Evolutionary conservation across 2,329 filamentous ascomycete genomes (phyloP), one percentile per base, ranked within the genome.

Genomic region (Apiospora koreana): DNA sequence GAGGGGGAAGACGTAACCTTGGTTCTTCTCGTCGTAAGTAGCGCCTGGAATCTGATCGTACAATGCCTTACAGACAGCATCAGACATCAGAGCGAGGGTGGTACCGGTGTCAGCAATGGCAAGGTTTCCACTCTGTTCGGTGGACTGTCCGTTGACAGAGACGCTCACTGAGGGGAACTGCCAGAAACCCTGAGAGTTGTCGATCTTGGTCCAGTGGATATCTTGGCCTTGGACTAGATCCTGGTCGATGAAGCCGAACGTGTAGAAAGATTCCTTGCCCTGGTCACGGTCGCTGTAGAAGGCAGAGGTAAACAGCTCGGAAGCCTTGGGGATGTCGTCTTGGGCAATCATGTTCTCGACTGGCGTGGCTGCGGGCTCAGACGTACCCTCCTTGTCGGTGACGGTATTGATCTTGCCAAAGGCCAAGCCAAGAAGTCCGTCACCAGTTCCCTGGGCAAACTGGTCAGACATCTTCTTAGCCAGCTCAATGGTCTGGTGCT

Each of bases 51-150:
- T 93, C 42, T 86, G 82, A 67, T 82, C 83, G 79, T 94, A 94
- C 72, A 94, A 84, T 2, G 86, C 86, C 71, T 89, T 81, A 76
- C 88, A 90, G 16, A 88, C 84, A 1, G 80, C 77, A 76, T 94
- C 92, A 50, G 87, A 86, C 65, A 93, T 83, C 42, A 94, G 84
- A 1, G 87, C 87, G 67, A 94, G 85, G 0, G 91, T 92, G 41
- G 91, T 93, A 69, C 91, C 92, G 0, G 92, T 94, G 78, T 94
- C 92, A 43, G 87, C 89, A 74, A 94, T 93, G 65, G 91, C 90
- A 41, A 83, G 89, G 80, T 93, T 93, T 65, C 83, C 84, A 3
- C 81, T 77, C 12, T 86, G 83, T 1, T 80, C 66, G 38, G 90
- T 79, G 1, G 81, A 82, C 71, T 86, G 83, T 70, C 88, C 89